Conservation (phyloP, 2,329 filamentous ascomycete genomes). For the Phyllachora maydis region DNA sequence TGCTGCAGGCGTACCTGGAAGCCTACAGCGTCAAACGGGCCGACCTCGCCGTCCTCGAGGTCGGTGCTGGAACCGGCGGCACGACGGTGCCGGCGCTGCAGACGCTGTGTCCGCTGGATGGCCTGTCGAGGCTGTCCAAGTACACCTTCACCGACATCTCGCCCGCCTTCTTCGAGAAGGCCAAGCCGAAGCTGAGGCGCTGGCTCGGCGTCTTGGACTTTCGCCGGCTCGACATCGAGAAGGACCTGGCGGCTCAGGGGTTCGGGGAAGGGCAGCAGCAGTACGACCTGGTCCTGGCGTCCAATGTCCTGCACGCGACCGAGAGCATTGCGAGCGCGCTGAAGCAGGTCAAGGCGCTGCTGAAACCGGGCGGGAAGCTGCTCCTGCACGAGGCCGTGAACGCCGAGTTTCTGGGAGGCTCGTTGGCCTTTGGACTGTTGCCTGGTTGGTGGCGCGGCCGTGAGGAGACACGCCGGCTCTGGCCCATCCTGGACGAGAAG, state of each 20-base stretch:
- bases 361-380: slow-evolving; percentile 2
- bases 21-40: background rate
- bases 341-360: slow-evolving; percentile 6
- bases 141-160: slow-evolving; percentile 23
- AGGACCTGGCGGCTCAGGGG: slow-evolving; percentile 11
- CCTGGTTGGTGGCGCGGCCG: background rate
- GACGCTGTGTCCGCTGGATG: slow-evolving; percentile 2
- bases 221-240: slow-evolving; percentile 11
- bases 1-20: background rate
- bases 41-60: slow-evolving; percentile 11
- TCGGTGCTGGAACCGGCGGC: slow-evolving; percentile 12
- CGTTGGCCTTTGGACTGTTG: background rate
- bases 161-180: slow-evolving; percentile 15
- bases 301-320: slow-evolving; percentile 13
- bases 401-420: background rate
- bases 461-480: background rate
- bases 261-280: slow-evolving; percentile 8
- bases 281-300: slow-evolving; percentile 14
- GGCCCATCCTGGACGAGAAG: background rate
- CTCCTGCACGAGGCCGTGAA: background rate
- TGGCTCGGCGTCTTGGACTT: slow-evolving; percentile 11
- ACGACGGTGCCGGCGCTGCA: slow-evolving; percentile 7
- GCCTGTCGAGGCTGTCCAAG: slow-evolving; percentile 1
- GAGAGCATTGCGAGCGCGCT: slow-evolving; percentile 6
- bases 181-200: slow-evolving; percentile 9